A percentile compares a stretch with the other conserved stretches of the same genome.
Evolutionary conservation across 2,329 filamentous ascomycete genomes (phyloP).

Genomic region (Trichoderma semiorbis): DNA sequence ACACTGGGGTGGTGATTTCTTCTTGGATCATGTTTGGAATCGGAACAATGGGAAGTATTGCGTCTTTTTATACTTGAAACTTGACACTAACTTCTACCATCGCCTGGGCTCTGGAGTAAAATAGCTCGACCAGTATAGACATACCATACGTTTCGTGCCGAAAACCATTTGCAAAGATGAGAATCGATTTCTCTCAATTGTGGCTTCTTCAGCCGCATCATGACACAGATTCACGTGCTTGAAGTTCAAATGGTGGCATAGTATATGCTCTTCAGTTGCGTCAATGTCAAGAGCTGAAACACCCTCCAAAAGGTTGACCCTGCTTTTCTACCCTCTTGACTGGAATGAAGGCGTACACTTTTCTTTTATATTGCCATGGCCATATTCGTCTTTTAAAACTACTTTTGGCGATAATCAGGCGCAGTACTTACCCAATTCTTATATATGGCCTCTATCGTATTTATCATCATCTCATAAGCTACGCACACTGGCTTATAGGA

Average conservation of each 20-base stretch:
- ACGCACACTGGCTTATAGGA: too few relatives aligned
- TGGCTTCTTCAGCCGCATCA: background rate
- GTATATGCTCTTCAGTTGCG: background rate
- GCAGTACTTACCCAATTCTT: too few relatives aligned
- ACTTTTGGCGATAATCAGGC: too few relatives aligned
- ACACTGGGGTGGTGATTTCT: background rate
- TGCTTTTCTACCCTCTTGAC: too few relatives aligned
- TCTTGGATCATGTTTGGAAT: background rate
- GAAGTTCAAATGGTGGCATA: background rate
- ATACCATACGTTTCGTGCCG: background rate
- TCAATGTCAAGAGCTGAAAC: background rate
- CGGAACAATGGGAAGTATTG: background rate
- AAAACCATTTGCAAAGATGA: too few relatives aligned
- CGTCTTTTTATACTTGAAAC: background rate
- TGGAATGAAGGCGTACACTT: too few relatives aligned
- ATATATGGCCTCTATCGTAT: too few relatives aligned
- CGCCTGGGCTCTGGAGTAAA: accelerated
- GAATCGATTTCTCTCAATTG: background rate
- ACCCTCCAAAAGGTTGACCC: too few relatives aligned
- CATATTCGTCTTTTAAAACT: too few relatives aligned
- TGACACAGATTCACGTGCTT: background rate
- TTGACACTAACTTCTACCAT: background rate
- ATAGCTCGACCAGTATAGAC: background rate
- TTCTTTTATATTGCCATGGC: too few relatives aligned
- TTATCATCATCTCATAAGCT: too few relatives aligned